Evolutionary conservation across 345 rosid genomes (phyloP).

Genomic region (Eucalyptus fibrosa): DNA sequence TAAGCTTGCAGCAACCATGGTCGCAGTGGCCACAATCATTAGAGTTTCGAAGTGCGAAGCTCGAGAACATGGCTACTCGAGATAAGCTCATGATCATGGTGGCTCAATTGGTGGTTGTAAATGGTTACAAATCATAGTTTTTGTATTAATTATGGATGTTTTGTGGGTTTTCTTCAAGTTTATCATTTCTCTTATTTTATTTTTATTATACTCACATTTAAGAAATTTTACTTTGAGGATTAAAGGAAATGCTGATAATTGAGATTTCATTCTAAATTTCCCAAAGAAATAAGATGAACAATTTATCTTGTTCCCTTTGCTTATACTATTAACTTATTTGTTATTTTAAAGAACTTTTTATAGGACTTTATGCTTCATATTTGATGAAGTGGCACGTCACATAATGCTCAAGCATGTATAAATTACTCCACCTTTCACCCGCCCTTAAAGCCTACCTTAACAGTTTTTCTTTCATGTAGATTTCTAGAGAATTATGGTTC

Average conservation of each 20-base stretch:
- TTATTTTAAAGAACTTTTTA: too few species aligned
- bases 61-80: too few species aligned
- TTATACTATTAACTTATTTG: too few species aligned
- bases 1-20: not conserved
- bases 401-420: not conserved
- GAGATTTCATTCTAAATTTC: too few species aligned
- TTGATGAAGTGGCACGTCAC: not conserved
- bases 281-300: too few species aligned
- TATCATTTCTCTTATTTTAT: too few species aligned
- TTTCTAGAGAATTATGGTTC: not conserved
- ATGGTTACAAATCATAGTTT: not conserved
- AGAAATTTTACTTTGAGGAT: too few species aligned
- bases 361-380: not conserved
- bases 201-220: too few species aligned
- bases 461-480: too few species aligned
- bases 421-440: not conserved
- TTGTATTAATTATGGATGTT: not conserved
- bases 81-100: not conserved
- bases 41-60: not conserved
- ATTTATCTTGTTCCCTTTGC: too few species aligned
- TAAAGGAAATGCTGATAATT: too few species aligned
- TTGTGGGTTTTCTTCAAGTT: too few species aligned
- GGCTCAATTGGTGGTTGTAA: not conserved
- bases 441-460: not conserved
- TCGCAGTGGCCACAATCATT: fast-evolving